A percentile compares a stretch with the other conserved stretches of the same genome.
These are phyloP conservation scores for Hygrophorus russula DNA, from an alignment of 768 basidiomycete species.

Conservation along the genomic window DNA sequence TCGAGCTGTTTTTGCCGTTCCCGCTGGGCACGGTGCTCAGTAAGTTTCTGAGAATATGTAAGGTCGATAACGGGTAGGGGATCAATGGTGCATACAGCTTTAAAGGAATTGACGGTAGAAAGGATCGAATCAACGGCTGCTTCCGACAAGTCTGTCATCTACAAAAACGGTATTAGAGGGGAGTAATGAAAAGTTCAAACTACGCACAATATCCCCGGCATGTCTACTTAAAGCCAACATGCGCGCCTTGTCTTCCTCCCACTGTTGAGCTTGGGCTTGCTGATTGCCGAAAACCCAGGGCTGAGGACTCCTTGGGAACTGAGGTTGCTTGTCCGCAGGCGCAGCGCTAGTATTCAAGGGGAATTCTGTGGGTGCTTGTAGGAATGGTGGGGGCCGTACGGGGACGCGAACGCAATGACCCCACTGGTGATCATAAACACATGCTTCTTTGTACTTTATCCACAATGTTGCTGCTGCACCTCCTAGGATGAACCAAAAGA, in stretches of 20 bases:
- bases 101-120: conserved; percentile 3
- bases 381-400: conserved; percentile 1
- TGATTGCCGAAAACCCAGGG: conserved; percentile 9
- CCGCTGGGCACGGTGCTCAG: conserved; percentile 40
- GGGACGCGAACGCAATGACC: conserved; percentile 8
- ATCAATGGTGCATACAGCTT: conserved; percentile 12
- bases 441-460: conserved; percentile 30
- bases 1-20: conserved; percentile 20
- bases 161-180: conserved; percentile 24
- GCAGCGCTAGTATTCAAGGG: neutral
- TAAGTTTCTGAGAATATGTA: conserved; percentile 29
- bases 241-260: conserved; percentile 38
- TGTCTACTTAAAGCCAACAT: conserved; percentile 33
- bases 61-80: conserved; percentile 16
- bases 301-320: conserved; percentile 2
- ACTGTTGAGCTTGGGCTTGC: conserved; percentile 18
- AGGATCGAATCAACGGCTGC: conserved; percentile 8
- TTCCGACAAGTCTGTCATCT: conserved; percentile 9
- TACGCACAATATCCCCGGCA: conserved; percentile 38
- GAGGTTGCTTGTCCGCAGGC: no score
- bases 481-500: conserved; percentile 62
- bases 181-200: neutral
- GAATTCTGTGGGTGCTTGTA: neutral
- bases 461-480: conserved; percentile 31
- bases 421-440: conserved; percentile 14